These are phyloP conservation scores for Groenewaldozyma auringiensis DNA, from an alignment of 1,139 yeast species.

Conservation along the genomic window DNA sequence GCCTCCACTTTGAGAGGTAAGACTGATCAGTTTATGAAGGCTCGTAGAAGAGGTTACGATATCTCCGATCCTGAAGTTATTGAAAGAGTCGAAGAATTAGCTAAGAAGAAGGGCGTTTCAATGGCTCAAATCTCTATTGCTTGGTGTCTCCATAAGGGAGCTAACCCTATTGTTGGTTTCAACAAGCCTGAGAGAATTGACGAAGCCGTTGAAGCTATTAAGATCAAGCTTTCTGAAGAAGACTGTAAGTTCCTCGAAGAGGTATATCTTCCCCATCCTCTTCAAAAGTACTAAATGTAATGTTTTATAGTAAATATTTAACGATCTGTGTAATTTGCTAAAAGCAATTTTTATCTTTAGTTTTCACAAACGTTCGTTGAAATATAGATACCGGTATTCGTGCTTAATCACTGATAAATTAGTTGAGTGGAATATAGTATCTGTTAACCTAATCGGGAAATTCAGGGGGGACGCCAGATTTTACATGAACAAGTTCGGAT, in stretches of 20 bases:
- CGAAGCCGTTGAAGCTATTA: conserved; percentile 43
- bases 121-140: conserved; percentile 52
- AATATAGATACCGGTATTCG: too few relatives aligned
- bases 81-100: conserved; percentile 44
- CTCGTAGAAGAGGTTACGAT: not conserved
- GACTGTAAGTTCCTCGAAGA: conserved; percentile 45
- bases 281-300: too few relatives aligned
- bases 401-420: too few relatives aligned
- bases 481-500: too few relatives aligned
- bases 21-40: conserved; percentile 18
- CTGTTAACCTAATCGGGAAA: too few relatives aligned
- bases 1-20: conserved; percentile 21
- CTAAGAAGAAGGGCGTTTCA: conserved; percentile 37
- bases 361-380: too few relatives aligned
- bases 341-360: too few relatives aligned
- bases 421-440: too few relatives aligned
- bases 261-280: conserved; percentile 36
- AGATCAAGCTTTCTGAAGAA: conserved; percentile 38
- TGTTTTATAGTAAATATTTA: too few relatives aligned
- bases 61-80: conserved; percentile 31
- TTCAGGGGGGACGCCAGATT: too few relatives aligned
- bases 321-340: too few relatives aligned
- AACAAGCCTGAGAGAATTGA: conserved; percentile 43
- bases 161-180: conserved; percentile 49
- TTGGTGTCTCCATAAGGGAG: conserved; percentile 48